phyloP scores from a whole-genome alignment of 75 land plant genomes.

The Chamaecyparis obtusa region DNA sequence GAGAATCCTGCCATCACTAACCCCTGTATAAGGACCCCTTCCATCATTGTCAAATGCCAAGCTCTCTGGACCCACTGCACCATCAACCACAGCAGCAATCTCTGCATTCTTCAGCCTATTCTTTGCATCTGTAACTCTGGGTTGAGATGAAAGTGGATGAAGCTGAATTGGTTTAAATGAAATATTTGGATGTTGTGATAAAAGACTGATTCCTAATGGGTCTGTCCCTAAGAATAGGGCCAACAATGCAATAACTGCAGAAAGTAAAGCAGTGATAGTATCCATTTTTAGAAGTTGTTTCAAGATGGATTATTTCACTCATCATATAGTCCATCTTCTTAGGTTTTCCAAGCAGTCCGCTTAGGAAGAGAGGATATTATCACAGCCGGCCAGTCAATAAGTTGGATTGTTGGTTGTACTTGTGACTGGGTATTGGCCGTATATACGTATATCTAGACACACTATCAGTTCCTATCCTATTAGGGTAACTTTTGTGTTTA shows the following conservation, averaged over 20 bases:
- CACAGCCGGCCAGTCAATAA: neutral
- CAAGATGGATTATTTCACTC: neutral
- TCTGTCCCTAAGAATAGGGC: neutral
- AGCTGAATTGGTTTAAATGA: neutral
- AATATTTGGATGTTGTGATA: neutral
- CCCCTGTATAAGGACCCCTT: conserved; percentile 63
- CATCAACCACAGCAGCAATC: conserved; percentile 12
- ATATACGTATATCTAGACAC: no score
- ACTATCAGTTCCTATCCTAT: no score
- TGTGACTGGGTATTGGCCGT: no score
- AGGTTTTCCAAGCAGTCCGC: neutral
- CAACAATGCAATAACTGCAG: neutral
- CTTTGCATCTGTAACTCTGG: neutral
- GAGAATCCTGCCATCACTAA: conserved; percentile 64
- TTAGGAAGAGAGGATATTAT: neutral
- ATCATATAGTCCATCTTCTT: neutral
- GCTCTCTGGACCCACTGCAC: conserved; percentile 59
- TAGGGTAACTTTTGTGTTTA: no score
- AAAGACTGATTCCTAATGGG: neutral
- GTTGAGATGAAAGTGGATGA: conserved; percentile 5
- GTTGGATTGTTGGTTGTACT: neutral
- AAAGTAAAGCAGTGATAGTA: neutral
- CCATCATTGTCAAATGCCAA: conserved; percentile 56
- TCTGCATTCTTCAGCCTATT: conserved; percentile 10
- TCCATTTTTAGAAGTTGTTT: neutral